Percentiles rank a stretch among this genome's conserved stretches.
Evolutionary conservation across 129 eudicot genomes (phyloP).

Genomic region (Artemisia annua): DNA sequence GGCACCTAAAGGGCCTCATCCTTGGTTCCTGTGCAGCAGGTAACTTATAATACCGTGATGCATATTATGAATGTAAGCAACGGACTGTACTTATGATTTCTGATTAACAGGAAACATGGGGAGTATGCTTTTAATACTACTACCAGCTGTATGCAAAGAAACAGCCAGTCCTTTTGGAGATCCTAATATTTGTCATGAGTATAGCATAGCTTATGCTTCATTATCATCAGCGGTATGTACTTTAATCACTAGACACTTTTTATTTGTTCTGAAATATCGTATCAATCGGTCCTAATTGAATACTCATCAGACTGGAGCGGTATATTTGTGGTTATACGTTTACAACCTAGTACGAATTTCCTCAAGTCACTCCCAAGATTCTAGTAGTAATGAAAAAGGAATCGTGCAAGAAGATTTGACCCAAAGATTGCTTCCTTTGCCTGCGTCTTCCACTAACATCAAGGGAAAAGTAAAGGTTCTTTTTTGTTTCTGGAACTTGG

Average conservation of each 20-base stretch:
- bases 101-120: constrained; percentile 73
- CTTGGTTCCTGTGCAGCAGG: constrained; percentile 86
- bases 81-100: background rate
- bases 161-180: constrained; percentile 78
- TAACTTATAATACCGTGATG: constrained; percentile 13
- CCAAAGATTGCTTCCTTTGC: constrained; percentile 43
- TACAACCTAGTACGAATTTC: constrained; percentile 79
- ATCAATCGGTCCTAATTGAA: background rate
- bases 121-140: constrained; percentile 66
- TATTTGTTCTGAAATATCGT: background rate
- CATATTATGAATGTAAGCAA: background rate
- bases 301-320: constrained; percentile 63
- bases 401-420: constrained; percentile 17
- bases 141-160: constrained; percentile 94
- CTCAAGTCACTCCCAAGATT: constrained; percentile 35
- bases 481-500: background rate
- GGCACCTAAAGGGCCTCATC: constrained; percentile 71
- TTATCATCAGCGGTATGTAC: constrained; percentile 83
- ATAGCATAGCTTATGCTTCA: constrained; percentile 81
- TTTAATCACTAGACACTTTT: background rate
- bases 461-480: constrained; percentile 23
- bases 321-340: constrained; percentile 74
- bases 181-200: constrained; percentile 51
- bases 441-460: background rate
- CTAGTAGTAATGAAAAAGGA: constrained; percentile 23